Conservation (phyloP, 345 rosid species). For the Rubroshorea leprosula region DNA sequence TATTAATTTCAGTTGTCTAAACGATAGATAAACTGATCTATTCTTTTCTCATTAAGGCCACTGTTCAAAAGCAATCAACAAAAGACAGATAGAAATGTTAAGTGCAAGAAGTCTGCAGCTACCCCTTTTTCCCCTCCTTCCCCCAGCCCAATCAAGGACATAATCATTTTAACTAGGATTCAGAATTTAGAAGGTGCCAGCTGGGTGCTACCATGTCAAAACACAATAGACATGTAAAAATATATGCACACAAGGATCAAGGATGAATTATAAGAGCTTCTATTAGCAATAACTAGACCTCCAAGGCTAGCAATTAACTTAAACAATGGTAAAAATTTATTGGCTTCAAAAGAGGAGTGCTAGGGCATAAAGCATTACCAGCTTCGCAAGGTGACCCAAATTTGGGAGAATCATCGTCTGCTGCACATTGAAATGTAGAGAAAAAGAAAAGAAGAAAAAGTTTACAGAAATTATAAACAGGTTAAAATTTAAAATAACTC, state of each 20-base stretch:
- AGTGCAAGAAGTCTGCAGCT: neutral
- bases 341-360: neutral
- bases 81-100: neutral
- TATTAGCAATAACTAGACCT: neutral
- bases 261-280: neutral
- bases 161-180: neutral
- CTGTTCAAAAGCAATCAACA: neutral
- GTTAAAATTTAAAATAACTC: neutral
- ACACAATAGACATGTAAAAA: neutral
- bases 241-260: neutral
- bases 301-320: neutral
- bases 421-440: conserved; percentile 17
- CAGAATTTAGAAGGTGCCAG: neutral
- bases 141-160: too few species aligned
- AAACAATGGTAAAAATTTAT: neutral
- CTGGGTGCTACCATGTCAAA: neutral
- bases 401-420: conserved; percentile 96
- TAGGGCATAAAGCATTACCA: conserved; percentile 41
- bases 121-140: neutral
- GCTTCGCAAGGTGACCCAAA: conserved; percentile 75
- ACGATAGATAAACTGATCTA: neutral
- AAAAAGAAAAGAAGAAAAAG: conserved; percentile 2
- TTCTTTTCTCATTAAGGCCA: neutral
- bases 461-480: neutral
- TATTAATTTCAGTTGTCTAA: neutral